A percentile compares a stretch with the other conserved stretches of the same genome.
phyloP scores from a whole-genome alignment of 768 basidiomycete species.

The Suillus plorans region DNA sequence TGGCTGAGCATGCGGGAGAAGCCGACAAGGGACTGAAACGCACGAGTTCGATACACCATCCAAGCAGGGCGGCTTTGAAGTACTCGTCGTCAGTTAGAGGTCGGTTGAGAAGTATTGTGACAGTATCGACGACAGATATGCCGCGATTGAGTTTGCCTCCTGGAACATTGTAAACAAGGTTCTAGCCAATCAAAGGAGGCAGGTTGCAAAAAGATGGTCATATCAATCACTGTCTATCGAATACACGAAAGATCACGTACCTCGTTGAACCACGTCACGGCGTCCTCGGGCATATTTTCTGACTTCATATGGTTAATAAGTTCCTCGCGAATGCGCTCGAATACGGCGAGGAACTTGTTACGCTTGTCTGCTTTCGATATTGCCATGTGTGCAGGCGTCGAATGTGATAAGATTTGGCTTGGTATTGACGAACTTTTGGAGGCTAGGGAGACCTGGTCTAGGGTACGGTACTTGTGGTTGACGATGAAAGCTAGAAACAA shows the following conservation, averaged over 20 bases:
- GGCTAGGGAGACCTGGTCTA: background rate
- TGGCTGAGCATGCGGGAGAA: background rate
- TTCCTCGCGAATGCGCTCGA: conserved; percentile 71
- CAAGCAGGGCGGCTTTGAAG: conserved; percentile 81
- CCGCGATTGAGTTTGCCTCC: conserved; percentile 96
- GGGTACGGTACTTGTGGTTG: background rate
- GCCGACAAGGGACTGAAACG: conserved; percentile 31
- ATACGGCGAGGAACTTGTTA: conserved; percentile 71
- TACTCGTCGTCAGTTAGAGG: conserved; percentile 80
- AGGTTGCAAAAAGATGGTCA: background rate
- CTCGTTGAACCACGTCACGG: conserved; percentile 78
- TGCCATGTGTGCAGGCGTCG: background rate
- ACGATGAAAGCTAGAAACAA: background rate
- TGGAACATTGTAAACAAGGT: conserved; percentile 90
- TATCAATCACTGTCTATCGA: background rate
- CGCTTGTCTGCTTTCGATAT: conserved; percentile 44
- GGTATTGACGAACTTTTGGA: background rate
- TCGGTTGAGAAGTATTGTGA: conserved; percentile 79
- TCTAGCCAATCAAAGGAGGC: conserved; percentile 42
- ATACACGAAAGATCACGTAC: conserved; percentile 43
- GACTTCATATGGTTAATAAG: conserved; percentile 64
- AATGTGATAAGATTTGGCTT: background rate
- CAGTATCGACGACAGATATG: conserved; percentile 93
- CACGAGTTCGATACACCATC: conserved; percentile 96
- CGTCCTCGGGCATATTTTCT: conserved; percentile 82